These are phyloP conservation scores for Atkinsonella texensis DNA, from an alignment of 2,329 filamentous ascomycete species.

Conservation along the genomic window DNA sequence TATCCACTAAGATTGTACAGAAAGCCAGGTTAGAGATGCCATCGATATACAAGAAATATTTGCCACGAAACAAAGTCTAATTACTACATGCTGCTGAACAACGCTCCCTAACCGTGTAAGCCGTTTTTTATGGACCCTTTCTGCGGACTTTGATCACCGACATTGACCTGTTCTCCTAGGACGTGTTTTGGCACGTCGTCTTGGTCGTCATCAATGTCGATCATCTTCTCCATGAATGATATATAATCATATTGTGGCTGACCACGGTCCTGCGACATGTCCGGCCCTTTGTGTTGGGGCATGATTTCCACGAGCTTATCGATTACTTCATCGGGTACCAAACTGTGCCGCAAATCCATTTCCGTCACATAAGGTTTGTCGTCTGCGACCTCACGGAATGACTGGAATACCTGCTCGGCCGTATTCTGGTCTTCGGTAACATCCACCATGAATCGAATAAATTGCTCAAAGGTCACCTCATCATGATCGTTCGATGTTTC, in stretches of 20 bases:
- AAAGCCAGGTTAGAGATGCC: neutral
- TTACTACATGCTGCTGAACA: neutral
- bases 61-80: neutral
- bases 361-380: conserved; percentile 98
- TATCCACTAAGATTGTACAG: neutral
- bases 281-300: conserved; percentile 71
- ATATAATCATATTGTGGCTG: conserved; percentile 92
- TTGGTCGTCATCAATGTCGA: conserved; percentile 29
- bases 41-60: neutral
- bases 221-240: conserved; percentile 87
- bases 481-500: conserved; percentile 71
- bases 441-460: conserved; percentile 98
- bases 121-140: conserved; percentile 25
- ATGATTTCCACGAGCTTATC: conserved; percentile 83
- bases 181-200: conserved; percentile 17
- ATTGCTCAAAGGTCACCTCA: conserved; percentile 92
- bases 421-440: conserved; percentile 99
- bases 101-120: neutral
- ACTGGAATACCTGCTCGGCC: conserved; percentile 96
- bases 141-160: conserved; percentile 20
- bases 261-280: conserved; percentile 74
- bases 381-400: conserved; percentile 93
- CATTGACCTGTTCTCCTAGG: conserved; percentile 24
- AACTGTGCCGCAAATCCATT: conserved; percentile 84
- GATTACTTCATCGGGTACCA: conserved; percentile 95